Conservation (phyloP, 1,284 basidiomycete genomes). For the Melampsora americana region DNA sequence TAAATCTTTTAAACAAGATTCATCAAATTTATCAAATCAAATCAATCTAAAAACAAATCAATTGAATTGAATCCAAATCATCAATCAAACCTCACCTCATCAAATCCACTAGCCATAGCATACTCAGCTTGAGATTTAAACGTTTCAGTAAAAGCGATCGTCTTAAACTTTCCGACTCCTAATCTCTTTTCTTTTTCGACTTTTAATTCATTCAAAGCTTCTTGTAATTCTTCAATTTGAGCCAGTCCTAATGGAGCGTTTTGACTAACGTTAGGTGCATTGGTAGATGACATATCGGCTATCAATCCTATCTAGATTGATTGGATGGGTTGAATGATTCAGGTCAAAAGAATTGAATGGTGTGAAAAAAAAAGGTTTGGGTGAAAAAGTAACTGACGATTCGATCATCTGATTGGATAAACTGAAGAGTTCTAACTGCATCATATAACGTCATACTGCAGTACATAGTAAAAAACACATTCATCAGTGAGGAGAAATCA, state of each 20-base stretch:
- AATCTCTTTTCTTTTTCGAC: constrained; percentile 53
- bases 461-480: not conserved
- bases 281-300: constrained; percentile 55
- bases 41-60: not conserved
- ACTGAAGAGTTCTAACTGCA: constrained; percentile 54
- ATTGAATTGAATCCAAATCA: not conserved
- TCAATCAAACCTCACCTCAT: constrained; percentile 49
- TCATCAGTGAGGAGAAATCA: not conserved
- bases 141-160: constrained; percentile 56
- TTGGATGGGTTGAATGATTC: not conserved
- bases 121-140: constrained; percentile 54
- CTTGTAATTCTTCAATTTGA: constrained; percentile 56
- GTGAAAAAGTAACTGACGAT: constrained; percentile 48
- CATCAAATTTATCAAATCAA: not conserved
- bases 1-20: constrained; percentile 50
- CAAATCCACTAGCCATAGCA: constrained; percentile 52
- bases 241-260: constrained; percentile 54
- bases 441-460: constrained; percentile 55
- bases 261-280: constrained; percentile 53
- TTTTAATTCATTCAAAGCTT: constrained; percentile 55
- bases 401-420: constrained; percentile 54
- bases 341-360: not conserved
- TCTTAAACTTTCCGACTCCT: constrained; percentile 50
- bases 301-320: constrained; percentile 54
- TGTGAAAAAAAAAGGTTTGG: not conserved